phyloP scores from a whole-genome alignment of 2,329 filamentous ascomycete species.

The Curvularia spicifera region DNA sequence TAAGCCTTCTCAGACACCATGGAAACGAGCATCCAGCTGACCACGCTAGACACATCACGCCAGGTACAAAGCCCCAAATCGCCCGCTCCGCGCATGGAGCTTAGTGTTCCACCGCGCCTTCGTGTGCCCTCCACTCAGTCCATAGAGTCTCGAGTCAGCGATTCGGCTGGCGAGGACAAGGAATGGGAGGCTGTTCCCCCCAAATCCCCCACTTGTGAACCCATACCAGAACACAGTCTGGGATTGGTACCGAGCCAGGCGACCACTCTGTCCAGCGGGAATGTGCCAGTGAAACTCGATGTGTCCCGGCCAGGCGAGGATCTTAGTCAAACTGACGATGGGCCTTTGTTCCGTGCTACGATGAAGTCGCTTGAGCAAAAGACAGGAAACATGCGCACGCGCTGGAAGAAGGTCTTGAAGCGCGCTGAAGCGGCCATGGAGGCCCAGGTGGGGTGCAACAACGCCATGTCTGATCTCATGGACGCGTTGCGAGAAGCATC shows the following conservation, averaged over 20 bases:
- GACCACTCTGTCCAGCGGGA: conserved; percentile 46
- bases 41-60: conserved; percentile 45
- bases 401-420: conserved; percentile 96
- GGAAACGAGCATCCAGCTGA: conserved; percentile 14
- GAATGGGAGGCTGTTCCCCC: conserved; percentile 53
- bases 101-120: conserved; percentile 75
- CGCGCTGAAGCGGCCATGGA: conserved; percentile 87
- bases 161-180: conserved; percentile 63
- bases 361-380: conserved; percentile 97
- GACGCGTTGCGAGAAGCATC: conserved; percentile 87
- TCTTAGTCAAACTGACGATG: conserved; percentile 84
- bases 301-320: conserved; percentile 85
- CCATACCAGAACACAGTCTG: conserved; percentile 57
- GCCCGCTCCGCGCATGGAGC: conserved; percentile 74
- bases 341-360: conserved; percentile 92
- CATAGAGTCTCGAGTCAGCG: conserved; percentile 80
- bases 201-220: conserved; percentile 55
- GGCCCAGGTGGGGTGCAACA: conserved; percentile 83
- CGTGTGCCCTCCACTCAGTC: conserved; percentile 88
- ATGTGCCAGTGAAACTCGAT: conserved; percentile 73
- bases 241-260: conserved; percentile 52
- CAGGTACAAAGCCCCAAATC: conserved; percentile 49
- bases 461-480: conserved; percentile 81
- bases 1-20: conserved; percentile 48
- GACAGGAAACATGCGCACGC: conserved; percentile 88